These are phyloP conservation scores for Xylaria polymorpha DNA, from an alignment of 2,329 filamentous ascomycete genomes.

Conservation along the genomic window DNA sequence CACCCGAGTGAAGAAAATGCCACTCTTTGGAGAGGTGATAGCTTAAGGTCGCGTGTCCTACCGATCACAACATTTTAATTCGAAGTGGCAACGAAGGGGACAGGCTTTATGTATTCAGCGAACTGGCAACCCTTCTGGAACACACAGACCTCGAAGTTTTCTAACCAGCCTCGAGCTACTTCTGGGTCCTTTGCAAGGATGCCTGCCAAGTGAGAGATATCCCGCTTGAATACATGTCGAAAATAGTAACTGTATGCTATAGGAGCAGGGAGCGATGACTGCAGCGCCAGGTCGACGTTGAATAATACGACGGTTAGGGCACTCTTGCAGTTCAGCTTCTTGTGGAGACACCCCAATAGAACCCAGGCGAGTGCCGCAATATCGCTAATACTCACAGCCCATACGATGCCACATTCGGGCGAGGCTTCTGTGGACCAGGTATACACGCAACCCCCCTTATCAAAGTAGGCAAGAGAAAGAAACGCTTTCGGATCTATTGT, in stretches of 20 bases:
- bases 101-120: conserved; percentile 31
- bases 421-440: conserved; percentile 6
- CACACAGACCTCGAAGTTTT: conserved; percentile 8
- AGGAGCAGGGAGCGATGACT: conserved; percentile 3
- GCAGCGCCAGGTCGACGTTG: conserved; percentile 11
- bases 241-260: conserved; percentile 21
- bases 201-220: conserved; percentile 6
- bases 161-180: neutral
- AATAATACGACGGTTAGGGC: conserved; percentile 33
- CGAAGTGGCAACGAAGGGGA: conserved; percentile 27
- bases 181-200: conserved; percentile 23
- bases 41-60: conserved; percentile 8
- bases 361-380: conserved; percentile 3
- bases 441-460: neutral
- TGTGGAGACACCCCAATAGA: conserved; percentile 14
- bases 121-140: neutral
- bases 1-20: conserved; percentile 2
- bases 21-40: conserved; percentile 17
- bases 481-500: conserved; percentile 20
- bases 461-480: conserved; percentile 11
- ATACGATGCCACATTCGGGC: conserved; percentile 20
- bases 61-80: conserved; percentile 29
- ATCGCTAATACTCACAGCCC: conserved; percentile 21
- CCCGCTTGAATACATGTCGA: conserved; percentile 9
- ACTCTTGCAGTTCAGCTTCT: conserved; percentile 35